phyloP scores from a whole-genome alignment of 2,329 filamentous ascomycete genomes.

The Taxawa tesnikishii region DNA sequence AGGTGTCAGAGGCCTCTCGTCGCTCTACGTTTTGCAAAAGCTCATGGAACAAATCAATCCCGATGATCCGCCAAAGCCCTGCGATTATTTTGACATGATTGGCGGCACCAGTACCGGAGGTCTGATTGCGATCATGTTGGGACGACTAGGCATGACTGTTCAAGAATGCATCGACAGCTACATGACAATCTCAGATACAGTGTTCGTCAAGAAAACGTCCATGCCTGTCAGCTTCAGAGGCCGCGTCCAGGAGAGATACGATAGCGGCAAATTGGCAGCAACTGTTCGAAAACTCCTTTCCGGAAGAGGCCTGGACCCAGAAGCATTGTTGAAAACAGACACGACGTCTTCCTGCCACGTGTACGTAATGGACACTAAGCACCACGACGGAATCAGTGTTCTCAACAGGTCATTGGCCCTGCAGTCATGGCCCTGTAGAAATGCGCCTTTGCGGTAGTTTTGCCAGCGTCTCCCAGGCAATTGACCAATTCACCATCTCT shows the following conservation, averaged over 20 bases:
- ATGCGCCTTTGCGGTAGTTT: too few species aligned
- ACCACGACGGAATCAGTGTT: too few species aligned
- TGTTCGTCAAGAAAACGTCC: conserved; percentile 6
- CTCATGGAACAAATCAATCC: conserved; percentile 22
- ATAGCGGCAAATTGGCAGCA: conserved; percentile 2
- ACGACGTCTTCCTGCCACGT: conserved; percentile 1
- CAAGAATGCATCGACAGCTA: conserved; percentile 10
- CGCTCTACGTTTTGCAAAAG: conserved; percentile 21
- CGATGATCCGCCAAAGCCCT: conserved; percentile 18
- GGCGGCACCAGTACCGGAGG: conserved; percentile 91
- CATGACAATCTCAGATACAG: conserved; percentile 1
- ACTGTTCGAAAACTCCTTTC: conserved; percentile 10
- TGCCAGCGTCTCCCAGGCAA: too few species aligned
- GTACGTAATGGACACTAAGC: too few species aligned
- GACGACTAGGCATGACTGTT: conserved; percentile 11
- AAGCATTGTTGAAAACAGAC: not conserved
- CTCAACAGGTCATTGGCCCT: too few species aligned
- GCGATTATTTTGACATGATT: conserved; percentile 50
- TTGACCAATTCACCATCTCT: too few species aligned
- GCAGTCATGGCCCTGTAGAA: too few species aligned
- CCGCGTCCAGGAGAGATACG: conserved; percentile 7
- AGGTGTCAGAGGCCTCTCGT: conserved; percentile 27
- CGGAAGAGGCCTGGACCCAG: not conserved
- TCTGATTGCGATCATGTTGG: conserved; percentile 55
- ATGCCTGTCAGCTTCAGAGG: conserved; percentile 3